phyloP scores from a whole-genome alignment of 202 grass and related monocot genomes.

The Zoysia matrella region DNA sequence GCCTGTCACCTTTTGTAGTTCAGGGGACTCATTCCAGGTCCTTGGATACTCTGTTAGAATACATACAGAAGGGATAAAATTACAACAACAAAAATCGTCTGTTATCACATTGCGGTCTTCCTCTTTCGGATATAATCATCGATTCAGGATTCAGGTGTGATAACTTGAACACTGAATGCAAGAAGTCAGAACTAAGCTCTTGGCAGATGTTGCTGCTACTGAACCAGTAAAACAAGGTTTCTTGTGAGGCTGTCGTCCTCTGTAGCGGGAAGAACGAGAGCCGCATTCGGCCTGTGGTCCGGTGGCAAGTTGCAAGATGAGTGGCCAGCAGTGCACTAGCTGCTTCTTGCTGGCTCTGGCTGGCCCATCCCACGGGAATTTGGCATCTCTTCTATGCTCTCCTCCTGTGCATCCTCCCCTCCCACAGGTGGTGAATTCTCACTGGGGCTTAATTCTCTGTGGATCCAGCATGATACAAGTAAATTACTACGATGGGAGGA shows the following conservation, averaged over 20 bases:
- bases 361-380: too few relatives aligned
- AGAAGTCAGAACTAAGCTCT: not conserved
- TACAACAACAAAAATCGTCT: not conserved
- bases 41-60: constrained; percentile 21
- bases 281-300: not conserved
- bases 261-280: not conserved
- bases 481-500: too few relatives aligned
- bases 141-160: not conserved
- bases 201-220: not conserved
- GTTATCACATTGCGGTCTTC: not conserved
- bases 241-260: not conserved
- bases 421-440: too few relatives aligned
- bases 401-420: too few relatives aligned
- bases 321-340: not conserved
- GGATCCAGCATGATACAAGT: too few relatives aligned
- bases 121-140: not conserved
- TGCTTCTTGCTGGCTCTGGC: too few relatives aligned
- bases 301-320: not conserved
- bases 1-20: constrained; percentile 5
- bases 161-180: not conserved
- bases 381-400: too few relatives aligned
- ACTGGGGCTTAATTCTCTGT: too few relatives aligned
- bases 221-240: not conserved
- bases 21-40: constrained; percentile 7
- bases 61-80: not conserved